These are phyloP conservation scores for Penicillium herquei DNA, from an alignment of 495 filamentous ascomycete genomes.

Conservation along the genomic window DNA sequence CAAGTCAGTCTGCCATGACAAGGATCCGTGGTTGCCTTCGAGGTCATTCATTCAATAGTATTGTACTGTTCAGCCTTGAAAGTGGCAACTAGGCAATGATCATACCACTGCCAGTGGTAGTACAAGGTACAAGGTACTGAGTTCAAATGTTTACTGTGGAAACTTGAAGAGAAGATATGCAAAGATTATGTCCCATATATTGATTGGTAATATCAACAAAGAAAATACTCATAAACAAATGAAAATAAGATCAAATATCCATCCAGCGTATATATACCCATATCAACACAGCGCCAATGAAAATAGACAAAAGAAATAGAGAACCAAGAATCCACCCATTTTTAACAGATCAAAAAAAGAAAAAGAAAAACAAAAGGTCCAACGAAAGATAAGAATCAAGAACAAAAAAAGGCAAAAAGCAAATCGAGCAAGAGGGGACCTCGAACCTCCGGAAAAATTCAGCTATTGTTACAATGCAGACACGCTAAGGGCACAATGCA, in stretches of 20 bases:
- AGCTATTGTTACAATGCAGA: conserved; percentile 30
- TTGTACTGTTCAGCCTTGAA: no score
- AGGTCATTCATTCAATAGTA: no score
- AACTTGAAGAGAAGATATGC: not conserved
- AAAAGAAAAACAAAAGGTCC: conserved; percentile 10
- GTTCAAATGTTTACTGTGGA: no score
- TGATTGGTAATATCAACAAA: not conserved
- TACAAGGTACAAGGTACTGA: no score
- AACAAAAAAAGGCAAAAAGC: conserved; percentile 16
- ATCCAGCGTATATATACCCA: conserved; percentile 22
- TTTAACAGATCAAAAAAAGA: conserved; percentile 11
- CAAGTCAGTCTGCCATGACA: no score
- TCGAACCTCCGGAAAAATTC: conserved; percentile 15
- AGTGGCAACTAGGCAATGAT: no score
- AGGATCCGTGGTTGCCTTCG: no score
- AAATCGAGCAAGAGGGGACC: conserved; percentile 7
- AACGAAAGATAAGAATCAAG: conserved; percentile 16
- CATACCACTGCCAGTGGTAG: no score
- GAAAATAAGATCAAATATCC: conserved; percentile 2
- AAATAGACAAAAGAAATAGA: conserved; percentile 14
- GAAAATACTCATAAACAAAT: not conserved
- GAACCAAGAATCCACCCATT: conserved; percentile 15
- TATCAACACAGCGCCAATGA: conserved; percentile 16
- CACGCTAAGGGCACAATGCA: conserved; percentile 24
- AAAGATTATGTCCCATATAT: not conserved